phyloP scores from a whole-genome alignment of 352 stramenopile species.

The Phytophthora idaei region DNA sequence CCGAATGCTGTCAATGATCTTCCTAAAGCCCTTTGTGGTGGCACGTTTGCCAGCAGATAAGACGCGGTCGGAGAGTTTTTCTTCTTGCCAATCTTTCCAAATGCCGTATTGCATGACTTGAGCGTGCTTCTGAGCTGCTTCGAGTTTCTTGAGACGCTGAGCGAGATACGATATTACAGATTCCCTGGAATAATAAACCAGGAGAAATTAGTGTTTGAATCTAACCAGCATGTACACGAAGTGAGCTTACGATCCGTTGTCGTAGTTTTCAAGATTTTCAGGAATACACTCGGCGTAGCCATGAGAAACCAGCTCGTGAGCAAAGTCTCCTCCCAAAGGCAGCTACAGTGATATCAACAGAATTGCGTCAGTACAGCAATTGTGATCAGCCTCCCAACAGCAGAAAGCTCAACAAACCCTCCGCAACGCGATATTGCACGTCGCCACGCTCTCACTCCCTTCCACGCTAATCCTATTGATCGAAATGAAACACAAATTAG shows the following conservation, averaged over 20 bases:
- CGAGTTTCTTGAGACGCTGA: slow-evolving; percentile 54
- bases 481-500: background rate
- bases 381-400: background rate
- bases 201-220: background rate
- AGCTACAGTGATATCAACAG: slow-evolving; percentile 29
- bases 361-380: background rate
- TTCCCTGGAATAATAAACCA: slow-evolving; percentile 10
- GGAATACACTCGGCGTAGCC: slow-evolving; percentile 70
- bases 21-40: slow-evolving; percentile 51
- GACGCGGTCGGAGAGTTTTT: slow-evolving; percentile 66
- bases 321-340: slow-evolving; percentile 61
- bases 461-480: slow-evolving; percentile 26
- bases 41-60: slow-evolving; percentile 69
- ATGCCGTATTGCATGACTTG: slow-evolving; percentile 85
- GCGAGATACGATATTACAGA: slow-evolving; percentile 36
- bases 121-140: slow-evolving; percentile 62
- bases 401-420: slow-evolving; percentile 37
- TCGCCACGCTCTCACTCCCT: slow-evolving; percentile 48
- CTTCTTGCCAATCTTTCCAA: slow-evolving; percentile 79
- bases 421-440: slow-evolving; percentile 52
- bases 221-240: background rate
- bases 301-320: slow-evolving; percentile 58
- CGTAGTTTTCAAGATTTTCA: slow-evolving; percentile 65
- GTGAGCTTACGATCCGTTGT: slow-evolving; percentile 57
- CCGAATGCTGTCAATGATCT: slow-evolving; percentile 44